Evolutionary conservation across 352 stramenopile genomes (phyloP).

Genomic region (Globisporangium carolinianum): DNA sequence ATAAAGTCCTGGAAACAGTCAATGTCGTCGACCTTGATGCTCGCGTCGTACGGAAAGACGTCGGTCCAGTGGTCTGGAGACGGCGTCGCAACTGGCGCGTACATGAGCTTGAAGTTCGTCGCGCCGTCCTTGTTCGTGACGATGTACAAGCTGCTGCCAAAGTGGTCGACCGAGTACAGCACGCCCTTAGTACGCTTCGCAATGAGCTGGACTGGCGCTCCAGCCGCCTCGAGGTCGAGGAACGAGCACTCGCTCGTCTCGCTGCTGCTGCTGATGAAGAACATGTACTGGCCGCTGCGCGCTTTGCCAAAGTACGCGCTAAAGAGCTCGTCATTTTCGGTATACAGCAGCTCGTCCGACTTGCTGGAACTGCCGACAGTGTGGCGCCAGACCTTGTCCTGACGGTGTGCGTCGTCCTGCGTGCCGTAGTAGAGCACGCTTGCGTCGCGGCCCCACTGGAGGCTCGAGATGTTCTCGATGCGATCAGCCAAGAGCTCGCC

Average conservation of each 20-base stretch:
- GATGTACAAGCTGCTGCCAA: slow-evolving; percentile 88
- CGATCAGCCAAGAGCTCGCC: slow-evolving; percentile 60
- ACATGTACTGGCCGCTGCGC: slow-evolving; percentile 89
- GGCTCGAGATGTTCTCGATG: slow-evolving; percentile 81
- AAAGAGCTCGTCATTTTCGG: slow-evolving; percentile 93
- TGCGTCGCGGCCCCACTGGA: slow-evolving; percentile 89
- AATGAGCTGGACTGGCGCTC: slow-evolving; percentile 42
- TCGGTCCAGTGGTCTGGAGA: slow-evolving; percentile 78
- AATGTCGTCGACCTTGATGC: slow-evolving; percentile 81
- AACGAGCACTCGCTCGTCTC: slow-evolving; percentile 91
- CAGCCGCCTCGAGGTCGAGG: slow-evolving; percentile 52
- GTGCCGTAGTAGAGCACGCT: slow-evolving; percentile 93
- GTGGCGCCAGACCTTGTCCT: slow-evolving; percentile 93
- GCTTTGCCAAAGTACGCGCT: slow-evolving; percentile 90
- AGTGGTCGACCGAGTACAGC: slow-evolving; percentile 86
- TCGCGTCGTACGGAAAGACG: slow-evolving; percentile 78
- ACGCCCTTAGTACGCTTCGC: slow-evolving; percentile 63
- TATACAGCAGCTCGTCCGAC: slow-evolving; percentile 89
- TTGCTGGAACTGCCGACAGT: slow-evolving; percentile 56
- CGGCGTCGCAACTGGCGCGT: slow-evolving; percentile 37
- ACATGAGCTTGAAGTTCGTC: slow-evolving; percentile 93
- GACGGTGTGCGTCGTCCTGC: slow-evolving; percentile 87
- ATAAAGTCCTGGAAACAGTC: slow-evolving; percentile 86
- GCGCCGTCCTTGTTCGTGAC: slow-evolving; percentile 91
- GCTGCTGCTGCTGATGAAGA: slow-evolving; percentile 83